Evolutionary conservation across 192 early-diverging fungal genomes (phyloP).

Genomic region (Umbelopsis sp.): DNA sequence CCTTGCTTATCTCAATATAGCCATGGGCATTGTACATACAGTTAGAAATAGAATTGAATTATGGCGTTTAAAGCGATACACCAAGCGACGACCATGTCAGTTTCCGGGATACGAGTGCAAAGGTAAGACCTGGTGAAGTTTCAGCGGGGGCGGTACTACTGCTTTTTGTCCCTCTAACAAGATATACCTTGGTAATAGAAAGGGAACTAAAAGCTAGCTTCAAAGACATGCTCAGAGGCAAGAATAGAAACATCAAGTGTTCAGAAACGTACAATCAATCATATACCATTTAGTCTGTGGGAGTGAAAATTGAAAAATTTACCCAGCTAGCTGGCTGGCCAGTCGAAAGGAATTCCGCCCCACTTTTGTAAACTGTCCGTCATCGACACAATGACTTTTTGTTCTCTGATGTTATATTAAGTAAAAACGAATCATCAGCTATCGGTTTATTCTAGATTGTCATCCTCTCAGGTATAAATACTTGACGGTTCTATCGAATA

Average conservation of each 20-base stretch:
- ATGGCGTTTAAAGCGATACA: slow-evolving; percentile 28
- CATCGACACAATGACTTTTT: no score
- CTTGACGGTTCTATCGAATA: background rate
- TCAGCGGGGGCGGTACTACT: no score
- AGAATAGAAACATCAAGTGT: slow-evolving; percentile 1
- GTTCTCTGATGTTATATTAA: no score
- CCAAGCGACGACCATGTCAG: slow-evolving; percentile 22
- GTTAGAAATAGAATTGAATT: slow-evolving; percentile 21
- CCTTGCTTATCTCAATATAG: background rate
- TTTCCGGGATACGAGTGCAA: slow-evolving; percentile 20
- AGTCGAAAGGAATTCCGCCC: background rate
- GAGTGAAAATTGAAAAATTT: background rate
- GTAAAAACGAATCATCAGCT: no score
- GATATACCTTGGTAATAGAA: background rate
- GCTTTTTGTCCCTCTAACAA: no score
- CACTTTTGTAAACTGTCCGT: no score
- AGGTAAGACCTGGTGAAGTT: background rate
- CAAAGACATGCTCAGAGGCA: background rate
- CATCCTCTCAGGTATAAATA: background rate
- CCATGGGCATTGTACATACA: slow-evolving; percentile 23
- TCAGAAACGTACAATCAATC: slow-evolving; percentile 27
- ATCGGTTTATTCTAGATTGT: no score
- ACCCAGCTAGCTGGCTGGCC: background rate
- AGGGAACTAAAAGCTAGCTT: background rate
- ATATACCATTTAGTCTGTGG: background rate